These are phyloP conservation scores for Pneumocystis jirovecii DNA, from an alignment of 1,139 yeast species.

Conservation along the genomic window DNA sequence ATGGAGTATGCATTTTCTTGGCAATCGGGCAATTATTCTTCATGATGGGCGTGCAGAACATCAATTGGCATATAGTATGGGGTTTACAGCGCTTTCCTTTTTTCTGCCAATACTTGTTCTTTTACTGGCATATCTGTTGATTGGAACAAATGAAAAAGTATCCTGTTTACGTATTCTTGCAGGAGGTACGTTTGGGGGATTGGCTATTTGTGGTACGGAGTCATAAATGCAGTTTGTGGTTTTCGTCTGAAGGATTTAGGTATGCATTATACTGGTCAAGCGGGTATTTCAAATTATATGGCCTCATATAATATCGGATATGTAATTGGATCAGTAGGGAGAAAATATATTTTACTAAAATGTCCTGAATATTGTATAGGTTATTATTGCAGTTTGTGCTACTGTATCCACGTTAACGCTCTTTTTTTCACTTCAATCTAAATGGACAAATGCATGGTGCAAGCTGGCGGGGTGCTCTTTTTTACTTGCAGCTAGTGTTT, in stretches of 20 bases:
- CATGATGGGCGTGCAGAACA: background rate
- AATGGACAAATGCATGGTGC: slow-evolving; percentile 5
- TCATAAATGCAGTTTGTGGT: background rate
- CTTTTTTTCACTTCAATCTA: slow-evolving; percentile 6
- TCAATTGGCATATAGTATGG: slow-evolving; percentile 3
- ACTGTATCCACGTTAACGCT: slow-evolving; percentile 2
- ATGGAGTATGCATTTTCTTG: slow-evolving; percentile 8
- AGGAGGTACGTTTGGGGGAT: slow-evolving; percentile 6
- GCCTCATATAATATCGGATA: background rate
- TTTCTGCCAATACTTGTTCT: slow-evolving; percentile 1
- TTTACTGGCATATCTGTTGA: slow-evolving; percentile 1
- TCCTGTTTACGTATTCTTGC: background rate
- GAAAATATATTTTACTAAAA: background rate
- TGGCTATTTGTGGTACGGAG: background rate
- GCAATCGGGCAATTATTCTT: slow-evolving; percentile 5
- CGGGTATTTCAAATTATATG: slow-evolving; percentile 5
- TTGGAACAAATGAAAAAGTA: background rate
- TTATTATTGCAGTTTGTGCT: slow-evolving; percentile 5
- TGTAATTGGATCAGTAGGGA: slow-evolving; percentile 1
- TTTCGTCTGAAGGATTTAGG: background rate
- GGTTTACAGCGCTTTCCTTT: background rate
- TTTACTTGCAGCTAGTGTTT: slow-evolving; percentile 3
- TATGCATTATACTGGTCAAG: slow-evolving; percentile 6
- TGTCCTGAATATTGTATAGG: background rate
- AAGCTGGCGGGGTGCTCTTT: background rate